phyloP scores from a whole-genome alignment of 1,284 basidiomycete genomes.

The Paramarasmius palmivorus region DNA sequence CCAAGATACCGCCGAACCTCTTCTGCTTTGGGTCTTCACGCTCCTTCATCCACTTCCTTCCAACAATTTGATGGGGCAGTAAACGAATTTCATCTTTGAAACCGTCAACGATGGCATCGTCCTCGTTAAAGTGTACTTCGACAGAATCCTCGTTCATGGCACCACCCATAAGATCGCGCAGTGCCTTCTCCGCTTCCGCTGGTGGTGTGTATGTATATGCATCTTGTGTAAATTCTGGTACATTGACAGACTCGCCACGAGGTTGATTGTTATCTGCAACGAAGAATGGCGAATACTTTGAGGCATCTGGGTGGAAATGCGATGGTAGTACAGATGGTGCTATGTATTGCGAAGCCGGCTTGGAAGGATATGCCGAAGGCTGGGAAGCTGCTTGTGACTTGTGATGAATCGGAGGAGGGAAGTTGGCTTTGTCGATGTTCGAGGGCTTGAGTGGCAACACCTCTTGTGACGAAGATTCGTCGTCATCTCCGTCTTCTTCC shows the following conservation, averaged over 20 bases:
- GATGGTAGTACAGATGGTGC: not conserved
- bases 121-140: constrained; percentile 58
- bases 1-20: constrained; percentile 84
- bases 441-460: constrained; percentile 12
- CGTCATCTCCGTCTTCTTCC: constrained; percentile 10
- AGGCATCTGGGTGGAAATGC: no score
- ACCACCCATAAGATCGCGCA: constrained; percentile 60
- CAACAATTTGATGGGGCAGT: constrained; percentile 86
- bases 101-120: constrained; percentile 69
- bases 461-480: constrained; percentile 10
- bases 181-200: constrained; percentile 63
- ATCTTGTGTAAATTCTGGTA: constrained; percentile 30
- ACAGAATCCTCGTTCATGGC: constrained; percentile 50
- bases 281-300: not conserved
- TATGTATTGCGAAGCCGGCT: not conserved
- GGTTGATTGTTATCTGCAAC: not conserved
- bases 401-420: not conserved
- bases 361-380: not conserved
- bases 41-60: constrained; percentile 85
- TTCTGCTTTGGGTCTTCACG: constrained; percentile 72
- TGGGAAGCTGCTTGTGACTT: not conserved
- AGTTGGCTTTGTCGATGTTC: constrained; percentile 17
- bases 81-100: constrained; percentile 71
- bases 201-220: constrained; percentile 30
- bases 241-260: constrained; percentile 15